Evolutionary conservation across 257 asterid genomes (phyloP), one percentile per base, ranked within the genome.

Genomic region (Scutellaria galericulata): DNA sequence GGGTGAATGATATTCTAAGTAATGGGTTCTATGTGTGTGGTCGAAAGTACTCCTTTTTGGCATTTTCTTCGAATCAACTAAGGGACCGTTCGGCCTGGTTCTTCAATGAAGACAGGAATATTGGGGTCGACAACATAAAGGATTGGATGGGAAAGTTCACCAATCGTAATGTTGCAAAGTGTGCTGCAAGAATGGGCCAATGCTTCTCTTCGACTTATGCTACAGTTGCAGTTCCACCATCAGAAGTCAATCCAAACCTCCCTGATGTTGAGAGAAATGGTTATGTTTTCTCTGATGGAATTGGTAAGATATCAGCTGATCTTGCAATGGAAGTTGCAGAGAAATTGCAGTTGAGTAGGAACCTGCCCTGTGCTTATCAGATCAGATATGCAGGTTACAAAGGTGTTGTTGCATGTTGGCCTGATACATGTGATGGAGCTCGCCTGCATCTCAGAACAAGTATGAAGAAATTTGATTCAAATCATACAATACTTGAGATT

Each of bases 31-130:
- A 86, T 71, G 66, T 95, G 79, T 95, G 98, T 46, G 98, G 92
- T 39, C 86, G 93, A 22, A 83, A 68, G 65, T 92, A 92, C 81
- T 72, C 87, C 12, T 95, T 92, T 82, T 80, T 90, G 83, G 99
- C 97, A 45, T 92, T 88, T 75, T 92, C 99, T 1, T 87, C 98
- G 42, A 92, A 88, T 70, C 99, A 95, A 72, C 68, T 92, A 70
- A 86, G 99, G 74, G 98, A 92, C 72, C 87, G 89, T 71, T 95
- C 97, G 1, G 97, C 98, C 61, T 95, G 97, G 99, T 95, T 95
- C 82, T 92, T 95, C 72, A 97, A 98, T 46, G 96, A 95, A 76
- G 84, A 82, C 40, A 51, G 35, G 15, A 65, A 58, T 27, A 56
- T 75, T 54, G n/a, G 74, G 44, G 90, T 86, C 5, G 72, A 66